These are phyloP conservation scores for Colletotrichum sp. DNA, from an alignment of 2,329 filamentous ascomycete species.

Conservation along the genomic window DNA sequence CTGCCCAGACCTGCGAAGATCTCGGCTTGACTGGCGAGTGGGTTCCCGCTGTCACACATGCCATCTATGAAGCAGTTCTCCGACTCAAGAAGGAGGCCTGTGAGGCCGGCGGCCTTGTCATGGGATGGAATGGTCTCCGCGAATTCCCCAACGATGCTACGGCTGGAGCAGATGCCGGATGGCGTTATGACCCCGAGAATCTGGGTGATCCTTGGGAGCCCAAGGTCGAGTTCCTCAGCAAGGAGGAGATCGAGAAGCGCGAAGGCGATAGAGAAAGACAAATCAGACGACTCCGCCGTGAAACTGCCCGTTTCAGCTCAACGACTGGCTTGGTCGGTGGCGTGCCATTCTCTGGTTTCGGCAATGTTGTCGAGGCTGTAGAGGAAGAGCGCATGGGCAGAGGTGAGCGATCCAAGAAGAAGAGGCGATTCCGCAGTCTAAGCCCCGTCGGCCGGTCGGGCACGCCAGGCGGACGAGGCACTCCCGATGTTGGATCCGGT, in stretches of 20 bases:
- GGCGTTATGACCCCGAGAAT: conserved; percentile 93
- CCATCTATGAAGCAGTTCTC: conserved; percentile 94
- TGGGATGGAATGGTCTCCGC: conserved; percentile 65
- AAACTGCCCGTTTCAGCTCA: conserved; percentile 91
- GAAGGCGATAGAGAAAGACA: conserved; percentile 94
- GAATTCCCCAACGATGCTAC: conserved; percentile 91
- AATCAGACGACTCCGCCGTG: conserved; percentile 82
- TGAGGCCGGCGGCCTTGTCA: conserved; percentile 87
- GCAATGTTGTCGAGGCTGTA: conserved; percentile 49
- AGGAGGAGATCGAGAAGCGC: conserved; percentile 97
- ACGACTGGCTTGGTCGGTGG: conserved; percentile 81
- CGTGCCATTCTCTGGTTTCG: conserved; percentile 63
- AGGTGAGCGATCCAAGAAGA: conserved; percentile 94
- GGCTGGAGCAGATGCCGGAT: conserved; percentile 82
- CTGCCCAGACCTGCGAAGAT: conserved; percentile 90
- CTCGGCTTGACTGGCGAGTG: conserved; percentile 90
- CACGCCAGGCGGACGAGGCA: conserved; percentile 75
- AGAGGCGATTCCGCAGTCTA: conserved; percentile 86
- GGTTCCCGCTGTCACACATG: conserved; percentile 92
- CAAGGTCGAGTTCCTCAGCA: conserved; percentile 80
- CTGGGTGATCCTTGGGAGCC: conserved; percentile 86
- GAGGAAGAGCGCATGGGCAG: conserved; percentile 87
- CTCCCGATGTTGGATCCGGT: conserved; percentile 75
- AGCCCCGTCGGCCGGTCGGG: conserved; percentile 76
- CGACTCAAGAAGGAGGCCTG: conserved; percentile 96